Percentiles rank a stretch among this genome's conserved stretches.
These are phyloP conservation scores for Naematelia aurantialba DNA, from an alignment of 768 basidiomycete species.

Conservation along the genomic window DNA sequence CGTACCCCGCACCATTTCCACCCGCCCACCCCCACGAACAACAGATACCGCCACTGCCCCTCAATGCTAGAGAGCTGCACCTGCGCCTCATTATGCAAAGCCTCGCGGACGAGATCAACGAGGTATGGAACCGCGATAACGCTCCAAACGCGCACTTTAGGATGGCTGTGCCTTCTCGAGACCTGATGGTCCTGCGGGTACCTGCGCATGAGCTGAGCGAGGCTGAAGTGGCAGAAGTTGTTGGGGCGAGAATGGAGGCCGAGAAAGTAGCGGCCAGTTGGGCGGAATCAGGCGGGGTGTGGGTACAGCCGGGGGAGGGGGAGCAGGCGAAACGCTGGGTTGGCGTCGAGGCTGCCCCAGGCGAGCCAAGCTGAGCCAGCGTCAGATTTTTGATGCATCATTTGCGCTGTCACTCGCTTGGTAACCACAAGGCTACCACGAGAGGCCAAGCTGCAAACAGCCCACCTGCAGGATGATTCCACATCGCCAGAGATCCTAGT, in stretches of 20 bases:
- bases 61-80: constrained; percentile 40
- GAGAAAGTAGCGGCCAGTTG: constrained; percentile 20
- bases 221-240: constrained; percentile 23
- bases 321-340: constrained; percentile 14
- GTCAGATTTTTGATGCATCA: neutral
- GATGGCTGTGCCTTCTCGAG: constrained; percentile 36
- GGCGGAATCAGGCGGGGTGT: constrained; percentile 27
- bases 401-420: neutral
- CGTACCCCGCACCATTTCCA: constrained; percentile 27
- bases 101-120: constrained; percentile 41
- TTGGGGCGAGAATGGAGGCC: constrained; percentile 9
- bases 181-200: constrained; percentile 42
- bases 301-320: constrained; percentile 9
- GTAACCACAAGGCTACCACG: too few species aligned
- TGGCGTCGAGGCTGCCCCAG: constrained; percentile 10
- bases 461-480: too few species aligned
- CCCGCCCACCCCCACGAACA: constrained; percentile 11
- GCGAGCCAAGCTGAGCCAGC: too few species aligned
- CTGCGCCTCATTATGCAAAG: constrained; percentile 42
- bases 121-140: constrained; percentile 22
- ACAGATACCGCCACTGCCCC: constrained; percentile 17
- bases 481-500: too few species aligned
- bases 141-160: neutral
- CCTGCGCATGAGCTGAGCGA: constrained; percentile 39
- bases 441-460: too few species aligned